Percentiles rank a stretch among this genome's conserved stretches.
phyloP scores from a whole-genome alignment of 371 early-diverging fungal genomes.

The Haplosporangium sp. region DNA sequence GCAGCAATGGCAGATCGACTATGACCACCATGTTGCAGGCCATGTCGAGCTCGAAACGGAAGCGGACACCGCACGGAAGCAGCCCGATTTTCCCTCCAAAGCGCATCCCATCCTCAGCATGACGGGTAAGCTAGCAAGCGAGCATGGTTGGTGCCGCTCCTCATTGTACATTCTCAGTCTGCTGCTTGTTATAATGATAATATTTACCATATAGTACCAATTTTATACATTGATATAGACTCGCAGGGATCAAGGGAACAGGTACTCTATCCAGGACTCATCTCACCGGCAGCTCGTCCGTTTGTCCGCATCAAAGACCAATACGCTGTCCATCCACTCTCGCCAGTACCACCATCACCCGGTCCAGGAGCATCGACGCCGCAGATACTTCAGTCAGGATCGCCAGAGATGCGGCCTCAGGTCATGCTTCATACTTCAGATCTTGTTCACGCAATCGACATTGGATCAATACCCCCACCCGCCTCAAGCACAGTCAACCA shows the following conservation, averaged over 20 bases:
- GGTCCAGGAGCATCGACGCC: conserved; percentile 30
- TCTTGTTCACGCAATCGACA: conserved; percentile 7
- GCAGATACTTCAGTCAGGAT: conserved; percentile 21
- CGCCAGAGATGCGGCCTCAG: conserved; percentile 34
- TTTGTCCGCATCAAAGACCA: conserved; percentile 23
- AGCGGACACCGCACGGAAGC: neutral
- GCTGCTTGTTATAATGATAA: neutral
- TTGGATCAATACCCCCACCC: conserved; percentile 22
- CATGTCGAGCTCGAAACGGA: conserved; percentile 35
- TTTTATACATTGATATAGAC: conserved; percentile 6
- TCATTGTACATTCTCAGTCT: too few relatives aligned
- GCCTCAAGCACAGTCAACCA: conserved; percentile 23
- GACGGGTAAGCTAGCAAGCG: conserved; percentile 18
- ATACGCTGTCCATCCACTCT: conserved; percentile 28
- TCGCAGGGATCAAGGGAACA: conserved; percentile 15
- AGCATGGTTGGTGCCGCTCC: neutral
- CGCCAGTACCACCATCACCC: conserved; percentile 28
- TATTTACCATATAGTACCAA: neutral
- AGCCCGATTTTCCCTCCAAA: neutral
- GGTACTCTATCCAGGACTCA: conserved; percentile 10
- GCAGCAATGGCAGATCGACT: conserved; percentile 50
- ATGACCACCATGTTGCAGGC: conserved; percentile 35
- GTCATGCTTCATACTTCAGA: conserved; percentile 20
- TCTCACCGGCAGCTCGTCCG: conserved; percentile 7
- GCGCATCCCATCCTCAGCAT: conserved; percentile 30